Evolutionary conservation across 345 rosid species (phyloP).

Genomic region (Streptanthus diversifolius): DNA sequence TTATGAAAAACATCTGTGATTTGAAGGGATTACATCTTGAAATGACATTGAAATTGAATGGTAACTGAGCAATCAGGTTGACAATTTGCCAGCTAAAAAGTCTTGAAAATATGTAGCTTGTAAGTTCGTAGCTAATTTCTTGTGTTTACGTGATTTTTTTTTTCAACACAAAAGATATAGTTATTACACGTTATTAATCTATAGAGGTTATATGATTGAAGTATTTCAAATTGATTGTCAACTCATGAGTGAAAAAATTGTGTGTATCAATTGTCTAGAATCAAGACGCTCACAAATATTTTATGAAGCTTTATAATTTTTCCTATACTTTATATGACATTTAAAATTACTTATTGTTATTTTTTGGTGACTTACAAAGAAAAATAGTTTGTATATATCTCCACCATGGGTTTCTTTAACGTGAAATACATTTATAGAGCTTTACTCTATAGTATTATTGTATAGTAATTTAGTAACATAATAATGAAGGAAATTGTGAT

Average conservation of each 20-base stretch:
- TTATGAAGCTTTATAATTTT: too few species aligned
- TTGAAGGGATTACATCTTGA: neutral
- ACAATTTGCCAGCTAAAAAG: neutral
- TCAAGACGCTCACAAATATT: too few species aligned
- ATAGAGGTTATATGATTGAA: too few species aligned
- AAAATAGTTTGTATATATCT: neutral
- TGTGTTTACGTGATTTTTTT: too few species aligned
- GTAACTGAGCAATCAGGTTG: constrained; percentile 7
- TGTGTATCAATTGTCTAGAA: too few species aligned
- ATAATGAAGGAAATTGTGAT: neutral
- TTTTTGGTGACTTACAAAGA: too few species aligned
- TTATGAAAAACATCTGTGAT: neutral
- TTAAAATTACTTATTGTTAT: too few species aligned
- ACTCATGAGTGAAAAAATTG: neutral
- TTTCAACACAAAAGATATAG: too few species aligned
- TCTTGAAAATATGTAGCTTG: neutral
- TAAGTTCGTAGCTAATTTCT: neutral
- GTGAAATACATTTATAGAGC: neutral
- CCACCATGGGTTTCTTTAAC: constrained; percentile 7
- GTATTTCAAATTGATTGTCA: neutral
- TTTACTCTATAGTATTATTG: neutral
- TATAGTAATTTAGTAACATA: neutral
- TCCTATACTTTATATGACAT: too few species aligned
- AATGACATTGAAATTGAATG: neutral
- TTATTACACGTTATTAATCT: too few species aligned